Percentiles rank a stretch among this genome's conserved stretches.
Conservation (phyloP, 768 basidiomycete species). For the Phaffia australis region DNA sequence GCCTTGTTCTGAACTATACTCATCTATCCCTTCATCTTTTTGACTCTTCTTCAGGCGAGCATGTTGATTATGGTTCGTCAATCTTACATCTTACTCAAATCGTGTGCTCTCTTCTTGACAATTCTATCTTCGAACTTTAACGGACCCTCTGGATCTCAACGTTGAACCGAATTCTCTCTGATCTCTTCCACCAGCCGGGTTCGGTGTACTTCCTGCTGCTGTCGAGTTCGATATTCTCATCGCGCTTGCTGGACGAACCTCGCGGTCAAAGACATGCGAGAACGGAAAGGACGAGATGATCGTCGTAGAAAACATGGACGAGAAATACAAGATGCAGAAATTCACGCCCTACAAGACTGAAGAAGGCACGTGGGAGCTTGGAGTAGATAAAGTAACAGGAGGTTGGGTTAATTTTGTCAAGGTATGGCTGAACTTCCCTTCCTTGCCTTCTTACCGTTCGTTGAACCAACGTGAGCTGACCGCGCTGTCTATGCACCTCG, state of each 20-base stretch:
- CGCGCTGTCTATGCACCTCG: too few species aligned
- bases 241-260: slow-evolving; percentile 48
- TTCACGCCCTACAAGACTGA: slow-evolving; percentile 51
- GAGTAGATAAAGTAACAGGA: slow-evolving; percentile 57
- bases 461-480: too few species aligned
- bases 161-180: too few species aligned
- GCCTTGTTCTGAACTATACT: too few species aligned
- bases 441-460: neutral
- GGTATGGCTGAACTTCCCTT: slow-evolving; percentile 31
- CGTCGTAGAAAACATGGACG: slow-evolving; percentile 38
- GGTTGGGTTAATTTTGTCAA: slow-evolving; percentile 84
- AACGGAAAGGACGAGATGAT: neutral
- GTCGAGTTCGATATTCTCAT: slow-evolving; percentile 74
- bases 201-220: slow-evolving; percentile 75
- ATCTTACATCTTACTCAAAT: neutral
- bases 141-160: too few species aligned
- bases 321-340: slow-evolving; percentile 50
- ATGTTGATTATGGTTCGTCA: neutral
- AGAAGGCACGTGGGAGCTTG: slow-evolving; percentile 53
- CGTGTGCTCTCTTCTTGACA: neutral
- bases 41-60: neutral
- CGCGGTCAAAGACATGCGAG: neutral
- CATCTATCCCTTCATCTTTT: too few species aligned
- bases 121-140: neutral
- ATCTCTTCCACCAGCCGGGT: slow-evolving; percentile 31